These are phyloP conservation scores for Mycena maculata DNA, from an alignment of 768 basidiomycete species.

Conservation along the genomic window DNA sequence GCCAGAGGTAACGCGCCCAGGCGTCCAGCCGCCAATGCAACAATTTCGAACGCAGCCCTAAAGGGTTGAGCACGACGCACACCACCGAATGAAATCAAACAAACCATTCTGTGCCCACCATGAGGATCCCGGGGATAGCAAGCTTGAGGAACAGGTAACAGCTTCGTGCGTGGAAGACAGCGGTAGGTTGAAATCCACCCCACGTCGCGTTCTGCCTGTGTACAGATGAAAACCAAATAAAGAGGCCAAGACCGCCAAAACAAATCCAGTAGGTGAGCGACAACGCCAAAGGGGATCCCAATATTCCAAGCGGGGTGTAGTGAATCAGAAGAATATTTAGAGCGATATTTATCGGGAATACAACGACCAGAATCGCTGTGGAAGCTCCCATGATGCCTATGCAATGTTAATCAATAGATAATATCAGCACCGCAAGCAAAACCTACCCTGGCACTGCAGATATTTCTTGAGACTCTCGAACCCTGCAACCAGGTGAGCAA, in stretches of 20 bases:
- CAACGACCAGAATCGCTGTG: conserved; percentile 69
- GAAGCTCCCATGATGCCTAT: conserved; percentile 82
- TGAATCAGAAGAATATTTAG: conserved; percentile 74
- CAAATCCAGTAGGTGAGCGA: conserved; percentile 78
- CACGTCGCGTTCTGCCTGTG: conserved; percentile 72
- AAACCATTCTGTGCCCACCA: conserved; percentile 86
- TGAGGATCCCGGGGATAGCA: conserved; percentile 81
- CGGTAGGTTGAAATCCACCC: conserved; percentile 64
- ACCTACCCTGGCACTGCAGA: conserved; percentile 79
- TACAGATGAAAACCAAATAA: conserved; percentile 60
- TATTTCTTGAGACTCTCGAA: conserved; percentile 86
- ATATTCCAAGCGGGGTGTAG: conserved; percentile 68
- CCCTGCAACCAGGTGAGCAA: conserved; percentile 31
- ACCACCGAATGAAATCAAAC: conserved; percentile 27
- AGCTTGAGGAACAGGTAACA: conserved; percentile 71
- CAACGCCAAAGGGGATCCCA: conserved; percentile 76
- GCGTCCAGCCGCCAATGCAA: conserved; percentile 79
- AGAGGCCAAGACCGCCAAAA: conserved; percentile 64
- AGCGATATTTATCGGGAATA: conserved; percentile 74
- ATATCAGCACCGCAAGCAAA: not conserved
- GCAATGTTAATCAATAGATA: not conserved
- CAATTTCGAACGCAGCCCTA: conserved; percentile 87
- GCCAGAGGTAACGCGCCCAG: conserved; percentile 76
- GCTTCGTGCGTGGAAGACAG: conserved; percentile 59
- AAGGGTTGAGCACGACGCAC: not conserved